These are phyloP conservation scores for Barbatosphaeria neglecta DNA, from an alignment of 495 filamentous ascomycete genomes.

Conservation along the genomic window DNA sequence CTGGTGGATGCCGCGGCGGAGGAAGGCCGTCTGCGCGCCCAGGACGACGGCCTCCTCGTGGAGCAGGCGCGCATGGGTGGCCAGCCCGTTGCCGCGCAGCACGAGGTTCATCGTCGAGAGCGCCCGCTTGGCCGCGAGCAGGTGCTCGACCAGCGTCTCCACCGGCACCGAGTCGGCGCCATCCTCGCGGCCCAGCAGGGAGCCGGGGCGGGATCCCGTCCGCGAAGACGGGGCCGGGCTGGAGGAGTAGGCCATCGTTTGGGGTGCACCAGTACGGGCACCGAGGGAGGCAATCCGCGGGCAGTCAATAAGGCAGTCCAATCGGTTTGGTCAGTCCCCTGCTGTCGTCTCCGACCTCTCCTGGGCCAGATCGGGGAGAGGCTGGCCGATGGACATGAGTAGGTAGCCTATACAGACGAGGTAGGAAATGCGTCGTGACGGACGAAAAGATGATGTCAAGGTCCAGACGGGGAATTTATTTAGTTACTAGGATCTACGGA, in stretches of 20 bases:
- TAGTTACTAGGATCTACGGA: too few relatives aligned
- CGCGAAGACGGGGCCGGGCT: neutral
- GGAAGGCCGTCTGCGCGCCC: constrained; percentile 63
- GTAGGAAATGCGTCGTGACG: neutral
- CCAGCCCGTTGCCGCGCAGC: constrained; percentile 77
- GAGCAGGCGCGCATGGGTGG: constrained; percentile 59
- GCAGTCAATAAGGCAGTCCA: too few relatives aligned
- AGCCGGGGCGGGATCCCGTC: neutral
- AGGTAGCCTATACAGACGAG: neutral
- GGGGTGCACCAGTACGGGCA: too few relatives aligned
- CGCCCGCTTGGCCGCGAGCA: constrained; percentile 81
- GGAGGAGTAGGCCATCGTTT: neutral
- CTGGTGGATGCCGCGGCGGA: constrained; percentile 58
- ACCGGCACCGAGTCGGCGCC: constrained; percentile 34
- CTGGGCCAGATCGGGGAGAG: too few relatives aligned
- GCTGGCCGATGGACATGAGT: neutral
- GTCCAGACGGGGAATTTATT: neutral
- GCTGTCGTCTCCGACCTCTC: too few relatives aligned
- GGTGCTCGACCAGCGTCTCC: constrained; percentile 66
- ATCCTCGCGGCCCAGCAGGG: neutral
- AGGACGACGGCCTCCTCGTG: constrained; percentile 74
- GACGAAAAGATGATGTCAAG: neutral
- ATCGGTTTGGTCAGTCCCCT: too few relatives aligned
- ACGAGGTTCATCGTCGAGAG: constrained; percentile 79
- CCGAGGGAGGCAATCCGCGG: too few relatives aligned